Evolutionary conservation across 2,329 filamentous ascomycete genomes (phyloP), one percentile per base, ranked within the genome.

Genomic region (Plectosphaerella sp.): DNA sequence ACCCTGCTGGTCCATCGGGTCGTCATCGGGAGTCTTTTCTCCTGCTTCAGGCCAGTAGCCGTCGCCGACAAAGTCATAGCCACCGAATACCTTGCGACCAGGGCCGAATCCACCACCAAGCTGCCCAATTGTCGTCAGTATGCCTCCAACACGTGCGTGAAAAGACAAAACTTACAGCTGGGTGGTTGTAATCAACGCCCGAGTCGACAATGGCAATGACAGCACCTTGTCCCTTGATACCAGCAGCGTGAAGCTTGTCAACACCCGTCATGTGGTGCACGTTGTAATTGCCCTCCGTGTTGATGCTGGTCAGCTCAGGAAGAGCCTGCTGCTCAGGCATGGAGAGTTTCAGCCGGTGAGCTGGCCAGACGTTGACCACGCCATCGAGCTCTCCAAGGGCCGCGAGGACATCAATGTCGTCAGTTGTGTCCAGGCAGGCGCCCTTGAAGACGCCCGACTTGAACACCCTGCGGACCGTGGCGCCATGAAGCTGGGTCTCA

Each of bases 91-190:
- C 20, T 76, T 67, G 57, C 67, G 76, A 0, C 72, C 74, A 14
- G 62, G 56, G 2, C 76, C 76, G 57, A 76, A 77, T 39, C 75
- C 72, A 6, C 74, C 73, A 16, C 75, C 75, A 8, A 77, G 69
- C 42, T 72, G 12, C 7, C 16, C 3, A 3, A 16, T 9, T 41
- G 12, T 7, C 37, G 37, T 16, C 16, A 16, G 37, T 16, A 16
- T 4, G n/a, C 16, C 15, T 16, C 37, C 7, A n/a, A n/a, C n/a
- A n/a, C n/a, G n/a, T n/a, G n/a, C n/a, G n/a, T n/a, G 35, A 37
- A 37, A 12, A 37, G 35, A 7, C 11, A 37, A n/a, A 6, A 52
- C 54, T 28, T 59, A 54, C 51, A 35, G 73, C 67, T 41, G 46
- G n/a, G 25, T 45, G 37, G 3, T 5, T 24, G 39, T 35, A n/a